Evolutionary conservation across 305 asterid genomes (phyloP).

Genomic region (Fraxinus xanthoxyloides): DNA sequence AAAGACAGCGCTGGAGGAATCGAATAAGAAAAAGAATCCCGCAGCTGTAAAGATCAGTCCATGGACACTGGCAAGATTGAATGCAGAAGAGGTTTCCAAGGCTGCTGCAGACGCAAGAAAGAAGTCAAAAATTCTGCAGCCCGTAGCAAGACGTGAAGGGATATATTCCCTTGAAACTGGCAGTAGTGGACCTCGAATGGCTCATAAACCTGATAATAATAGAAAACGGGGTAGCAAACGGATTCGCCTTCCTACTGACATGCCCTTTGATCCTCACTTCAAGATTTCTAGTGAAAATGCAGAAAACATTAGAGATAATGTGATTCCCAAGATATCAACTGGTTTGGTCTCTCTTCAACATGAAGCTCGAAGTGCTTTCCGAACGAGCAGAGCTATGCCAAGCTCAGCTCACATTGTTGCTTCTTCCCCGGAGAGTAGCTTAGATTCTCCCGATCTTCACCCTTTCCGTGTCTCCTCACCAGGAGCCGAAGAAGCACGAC

Average conservation of each 20-base stretch:
- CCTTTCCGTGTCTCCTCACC: slow-evolving; percentile 62
- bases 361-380: slow-evolving; percentile 60
- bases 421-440: slow-evolving; percentile 92
- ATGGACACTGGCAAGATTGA: slow-evolving; percentile 17
- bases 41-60: slow-evolving; percentile 30
- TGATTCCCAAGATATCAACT: slow-evolving; percentile 42
- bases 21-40: slow-evolving; percentile 40
- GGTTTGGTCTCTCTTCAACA: slow-evolving; percentile 68
- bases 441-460: slow-evolving; percentile 75
- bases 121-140: slow-evolving; percentile 19
- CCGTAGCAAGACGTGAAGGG: slow-evolving; percentile 42
- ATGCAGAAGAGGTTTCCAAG: slow-evolving; percentile 17
- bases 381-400: slow-evolving; percentile 35
- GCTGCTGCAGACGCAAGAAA: slow-evolving; percentile 23
- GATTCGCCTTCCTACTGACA: slow-evolving; percentile 75
- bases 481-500: slow-evolving; percentile 52
- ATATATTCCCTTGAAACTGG: slow-evolving; percentile 49
- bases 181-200: slow-evolving; percentile 56
- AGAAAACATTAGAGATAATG: slow-evolving; percentile 31
- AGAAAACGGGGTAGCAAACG: slow-evolving; percentile 71
- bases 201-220: slow-evolving; percentile 46
- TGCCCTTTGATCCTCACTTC: slow-evolving; percentile 49
- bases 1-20: slow-evolving; percentile 42
- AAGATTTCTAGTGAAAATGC: slow-evolving; percentile 34
- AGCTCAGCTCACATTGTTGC: slow-evolving; percentile 43